Conservation (phyloP, 75 land plant species). For the Ceratopteris richardii region DNA sequence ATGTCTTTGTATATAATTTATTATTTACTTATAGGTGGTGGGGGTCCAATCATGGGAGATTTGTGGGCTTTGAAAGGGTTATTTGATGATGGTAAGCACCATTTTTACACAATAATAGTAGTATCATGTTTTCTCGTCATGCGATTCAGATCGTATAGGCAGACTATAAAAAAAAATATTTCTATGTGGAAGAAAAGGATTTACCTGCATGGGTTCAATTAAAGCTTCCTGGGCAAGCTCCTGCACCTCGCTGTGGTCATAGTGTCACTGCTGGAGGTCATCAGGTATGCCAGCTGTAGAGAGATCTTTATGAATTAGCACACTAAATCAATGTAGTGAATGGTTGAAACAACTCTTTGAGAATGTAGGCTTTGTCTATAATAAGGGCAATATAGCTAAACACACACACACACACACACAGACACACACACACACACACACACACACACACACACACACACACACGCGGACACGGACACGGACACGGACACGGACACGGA, state of each 20-base stretch:
- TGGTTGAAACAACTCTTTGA: too few relatives aligned
- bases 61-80: slow-evolving; percentile 96
- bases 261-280: slow-evolving; percentile 76
- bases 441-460: too few relatives aligned
- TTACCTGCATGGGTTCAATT: slow-evolving; percentile 90
- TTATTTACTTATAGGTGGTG: slow-evolving; percentile 74
- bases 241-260: slow-evolving; percentile 95
- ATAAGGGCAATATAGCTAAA: too few relatives aligned
- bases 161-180: neutral
- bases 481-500: neutral
- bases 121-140: neutral
- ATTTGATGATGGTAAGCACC: slow-evolving; percentile 69
- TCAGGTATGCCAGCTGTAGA: slow-evolving; percentile 45
- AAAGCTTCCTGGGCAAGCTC: slow-evolving; percentile 92
- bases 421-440: too few relatives aligned
- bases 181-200: slow-evolving; percentile 92
- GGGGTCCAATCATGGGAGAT: slow-evolving; percentile 95
- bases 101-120: too few relatives aligned
- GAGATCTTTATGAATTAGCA: neutral
- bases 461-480: too few relatives aligned
- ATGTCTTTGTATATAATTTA: too few relatives aligned
- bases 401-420: too few relatives aligned
- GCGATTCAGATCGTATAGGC: neutral
- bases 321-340: too few relatives aligned
- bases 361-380: too few relatives aligned